Conservation (phyloP, 2,329 filamentous ascomycete species). For the Dactylellina haptotyla region DNA sequence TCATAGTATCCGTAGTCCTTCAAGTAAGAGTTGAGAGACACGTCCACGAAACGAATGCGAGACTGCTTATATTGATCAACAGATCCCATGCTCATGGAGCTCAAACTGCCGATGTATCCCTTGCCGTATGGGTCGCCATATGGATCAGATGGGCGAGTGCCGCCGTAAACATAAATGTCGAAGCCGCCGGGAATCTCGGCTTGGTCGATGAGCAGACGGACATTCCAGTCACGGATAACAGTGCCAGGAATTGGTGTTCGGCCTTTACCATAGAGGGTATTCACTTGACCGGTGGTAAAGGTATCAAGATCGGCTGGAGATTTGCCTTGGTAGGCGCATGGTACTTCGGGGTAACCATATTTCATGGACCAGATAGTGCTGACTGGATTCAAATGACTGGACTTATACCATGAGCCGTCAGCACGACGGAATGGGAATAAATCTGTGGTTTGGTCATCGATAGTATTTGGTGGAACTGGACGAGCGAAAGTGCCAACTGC, state of each 20-base stretch:
- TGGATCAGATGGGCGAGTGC: conserved; percentile 38
- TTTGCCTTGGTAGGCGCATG: conserved; percentile 40
- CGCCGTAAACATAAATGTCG: conserved; percentile 54
- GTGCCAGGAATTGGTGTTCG: conserved; percentile 28
- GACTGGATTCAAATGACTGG: conserved; percentile 32
- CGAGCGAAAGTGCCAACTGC: conserved; percentile 52
- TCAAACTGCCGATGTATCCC: conserved; percentile 50
- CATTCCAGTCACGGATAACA: conserved; percentile 56
- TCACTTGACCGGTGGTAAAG: conserved; percentile 53
- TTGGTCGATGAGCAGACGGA: conserved; percentile 55
- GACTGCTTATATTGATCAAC: conserved; percentile 47
- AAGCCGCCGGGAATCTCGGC: conserved; percentile 54
- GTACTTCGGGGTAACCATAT: conserved; percentile 53
- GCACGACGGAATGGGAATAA: conserved; percentile 51
- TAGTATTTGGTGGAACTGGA: conserved; percentile 26
- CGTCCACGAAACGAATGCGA: conserved; percentile 42
- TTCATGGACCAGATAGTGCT: conserved; percentile 46
- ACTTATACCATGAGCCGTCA: conserved; percentile 42
- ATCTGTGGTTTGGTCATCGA: conserved; percentile 35
- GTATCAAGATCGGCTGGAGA: conserved; percentile 33
- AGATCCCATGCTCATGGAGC: conserved; percentile 41
- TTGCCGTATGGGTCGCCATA: conserved; percentile 49
- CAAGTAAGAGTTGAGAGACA: conserved; percentile 40
- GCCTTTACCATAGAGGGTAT: conserved; percentile 53
- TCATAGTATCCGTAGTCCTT: conserved; percentile 32